phyloP scores from a whole-genome alignment of 768 basidiomycete genomes.

The Tephrocybe rancida region DNA sequence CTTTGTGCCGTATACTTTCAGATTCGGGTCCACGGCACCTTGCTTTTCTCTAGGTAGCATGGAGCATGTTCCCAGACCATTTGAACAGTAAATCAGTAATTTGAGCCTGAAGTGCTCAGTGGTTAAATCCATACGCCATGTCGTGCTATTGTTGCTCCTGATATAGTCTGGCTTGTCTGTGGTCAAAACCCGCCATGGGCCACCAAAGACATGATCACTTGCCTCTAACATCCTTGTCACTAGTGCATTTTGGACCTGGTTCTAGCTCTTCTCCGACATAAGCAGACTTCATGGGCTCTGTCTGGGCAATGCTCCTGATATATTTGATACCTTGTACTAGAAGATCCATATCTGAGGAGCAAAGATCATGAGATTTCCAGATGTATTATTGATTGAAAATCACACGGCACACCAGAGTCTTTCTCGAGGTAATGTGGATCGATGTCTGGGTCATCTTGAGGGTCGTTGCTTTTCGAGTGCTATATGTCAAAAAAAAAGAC shows the following conservation, averaged over 20 bases:
- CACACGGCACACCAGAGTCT: conserved; percentile 38
- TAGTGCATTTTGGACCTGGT: conserved; percentile 31
- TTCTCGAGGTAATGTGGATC: conserved; percentile 46
- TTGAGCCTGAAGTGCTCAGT: neutral
- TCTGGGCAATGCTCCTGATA: conserved; percentile 14
- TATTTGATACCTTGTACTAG: conserved; percentile 20
- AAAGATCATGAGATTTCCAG: too few relatives aligned
- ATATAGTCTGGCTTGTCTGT: conserved; percentile 26
- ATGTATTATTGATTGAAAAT: neutral
- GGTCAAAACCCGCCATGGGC: too few relatives aligned
- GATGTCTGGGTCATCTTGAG: conserved; percentile 33
- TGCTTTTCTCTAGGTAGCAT: conserved; percentile 54
- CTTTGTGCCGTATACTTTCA: conserved; percentile 59
- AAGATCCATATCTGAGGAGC: conserved; percentile 10
- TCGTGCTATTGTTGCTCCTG: conserved; percentile 1
- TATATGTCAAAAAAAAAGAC: neutral
- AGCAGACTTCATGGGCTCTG: conserved; percentile 19
- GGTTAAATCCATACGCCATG: conserved; percentile 12
- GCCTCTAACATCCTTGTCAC: conserved; percentile 23
- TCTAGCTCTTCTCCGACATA: conserved; percentile 16
- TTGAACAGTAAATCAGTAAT: conserved; percentile 24
- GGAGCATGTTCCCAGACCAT: conserved; percentile 49
- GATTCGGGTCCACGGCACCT: conserved; percentile 51
- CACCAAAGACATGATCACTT: too few relatives aligned
- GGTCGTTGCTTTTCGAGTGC: conserved; percentile 36